Base-by-base conservation (phyloP, 2,329 filamentous ascomycete genomes). In the Aspergillus fumigatus region DNA sequence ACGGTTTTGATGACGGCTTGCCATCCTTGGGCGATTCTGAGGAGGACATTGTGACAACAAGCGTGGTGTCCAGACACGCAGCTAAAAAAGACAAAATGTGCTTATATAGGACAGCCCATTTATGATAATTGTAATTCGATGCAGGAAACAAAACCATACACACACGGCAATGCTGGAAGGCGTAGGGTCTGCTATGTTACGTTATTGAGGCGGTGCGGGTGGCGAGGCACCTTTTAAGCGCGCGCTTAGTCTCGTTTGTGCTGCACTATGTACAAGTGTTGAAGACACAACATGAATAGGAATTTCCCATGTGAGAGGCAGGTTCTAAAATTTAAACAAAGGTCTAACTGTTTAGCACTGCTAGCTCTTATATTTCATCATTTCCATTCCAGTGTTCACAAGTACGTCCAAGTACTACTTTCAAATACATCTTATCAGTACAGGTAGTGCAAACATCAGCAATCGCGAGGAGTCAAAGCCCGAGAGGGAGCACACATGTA, bases 261-360 rank as follows among this genome's bases (percentile, higher is more conserved):
- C 6, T 10, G 29, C 35, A 45, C 23, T 21, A 35, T 5, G 32
- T 35, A 35, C 32, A 17, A 14, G 6, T 3, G 4, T 17, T 17
- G 14, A 35, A 17, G 32, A 35, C 11, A 6, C 32, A 35, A 35
- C 11, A 35, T 35, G 32, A 35, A 35, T 35, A 35, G 14, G 11
- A 35, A 4, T 14, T 35, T 17, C 17, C 32, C 3, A 14, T 38
- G 11, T 17, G 6, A 17, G 4, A 17, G 32, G 32, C 11, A 11
- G 11, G 14, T n/a, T 6, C 7, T n/a, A n/a, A n/a, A n/a, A n/a
- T n/a, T n/a, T n/a, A n/a, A n/a, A n/a, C n/a, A n/a, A n/a, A n/a
- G 59, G 57, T 65, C 57, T 67, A 67, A 64, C 69, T 66, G 61
- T 70, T 69, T 65, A 63, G 70, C 57, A 62, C 63, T 58, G 59